Evolutionary conservation across 805 yeast species (phyloP).

Genomic region (Saccharomycopsis sp.): DNA sequence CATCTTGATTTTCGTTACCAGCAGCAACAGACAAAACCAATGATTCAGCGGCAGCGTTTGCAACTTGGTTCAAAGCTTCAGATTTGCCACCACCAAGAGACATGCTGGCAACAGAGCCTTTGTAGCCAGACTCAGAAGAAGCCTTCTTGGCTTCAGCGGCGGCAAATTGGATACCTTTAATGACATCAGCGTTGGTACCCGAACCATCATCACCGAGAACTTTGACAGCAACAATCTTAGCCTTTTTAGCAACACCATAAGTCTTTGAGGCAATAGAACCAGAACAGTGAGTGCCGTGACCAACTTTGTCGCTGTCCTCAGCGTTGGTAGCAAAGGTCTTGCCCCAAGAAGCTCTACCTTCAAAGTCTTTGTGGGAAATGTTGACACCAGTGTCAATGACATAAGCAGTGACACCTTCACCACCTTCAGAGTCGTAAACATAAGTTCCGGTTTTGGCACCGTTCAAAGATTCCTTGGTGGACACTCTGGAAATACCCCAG

Average conservation of each 20-base stretch:
- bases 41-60: constrained; percentile 47
- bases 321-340: constrained; percentile 38
- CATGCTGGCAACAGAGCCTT: constrained; percentile 58
- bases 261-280: constrained; percentile 52
- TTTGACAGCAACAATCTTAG: constrained; percentile 49
- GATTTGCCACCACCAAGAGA: constrained; percentile 53
- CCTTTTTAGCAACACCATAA: constrained; percentile 55
- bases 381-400: constrained; percentile 50
- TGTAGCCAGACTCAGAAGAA: constrained; percentile 48
- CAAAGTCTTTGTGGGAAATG: constrained; percentile 45
- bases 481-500: constrained; percentile 66
- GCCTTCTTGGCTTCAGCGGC: constrained; percentile 38
- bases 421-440: constrained; percentile 50
- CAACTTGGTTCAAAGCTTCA: constrained; percentile 49
- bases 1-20: constrained; percentile 53
- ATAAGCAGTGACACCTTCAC: constrained; percentile 49
- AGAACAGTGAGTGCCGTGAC: constrained; percentile 62
- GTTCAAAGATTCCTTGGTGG: constrained; percentile 52
- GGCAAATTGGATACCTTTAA: constrained; percentile 54
- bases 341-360: constrained; percentile 55
- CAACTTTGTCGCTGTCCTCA: constrained; percentile 48
- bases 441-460: constrained; percentile 43
- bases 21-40: constrained; percentile 58
- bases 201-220: constrained; percentile 50
- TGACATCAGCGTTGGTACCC: constrained; percentile 51